A percentile compares a stretch with the other conserved stretches of the same genome.
Conservation (phyloP, 441 rosid species). For the Gossypium armourianum region DNA sequence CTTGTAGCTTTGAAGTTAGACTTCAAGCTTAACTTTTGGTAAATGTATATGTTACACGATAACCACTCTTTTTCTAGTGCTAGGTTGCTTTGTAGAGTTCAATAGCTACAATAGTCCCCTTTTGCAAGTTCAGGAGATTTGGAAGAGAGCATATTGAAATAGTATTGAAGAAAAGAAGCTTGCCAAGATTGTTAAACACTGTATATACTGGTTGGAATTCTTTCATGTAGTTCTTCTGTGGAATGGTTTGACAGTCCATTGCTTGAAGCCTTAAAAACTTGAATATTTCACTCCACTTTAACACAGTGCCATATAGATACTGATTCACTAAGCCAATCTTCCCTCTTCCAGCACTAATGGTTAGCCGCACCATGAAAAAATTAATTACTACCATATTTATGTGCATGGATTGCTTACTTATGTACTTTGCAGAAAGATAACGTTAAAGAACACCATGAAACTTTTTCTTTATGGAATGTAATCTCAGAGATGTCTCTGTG, state of each 20-base stretch:
- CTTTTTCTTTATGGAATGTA: background rate
- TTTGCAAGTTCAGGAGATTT: background rate
- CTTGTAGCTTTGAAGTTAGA: background rate
- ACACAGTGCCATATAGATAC: background rate
- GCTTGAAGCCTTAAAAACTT: slow-evolving; percentile 1
- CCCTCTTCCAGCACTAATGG: background rate
- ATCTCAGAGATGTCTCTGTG: background rate
- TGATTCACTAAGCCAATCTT: background rate
- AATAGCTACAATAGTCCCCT: background rate
- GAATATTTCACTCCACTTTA: background rate
- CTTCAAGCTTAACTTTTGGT: background rate
- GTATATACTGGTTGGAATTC: background rate
- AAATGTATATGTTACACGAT: background rate
- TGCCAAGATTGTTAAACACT: background rate
- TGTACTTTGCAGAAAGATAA: background rate
- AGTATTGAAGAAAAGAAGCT: background rate
- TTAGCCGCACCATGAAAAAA: background rate
- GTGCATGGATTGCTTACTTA: background rate
- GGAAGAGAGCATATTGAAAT: background rate
- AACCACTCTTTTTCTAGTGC: background rate
- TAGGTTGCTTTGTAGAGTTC: background rate
- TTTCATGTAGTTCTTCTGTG: background rate
- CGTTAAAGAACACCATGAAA: background rate
- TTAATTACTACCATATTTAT: background rate
- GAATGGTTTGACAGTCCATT: slow-evolving; percentile 4